These are phyloP conservation scores for Yarrowia hollandica DNA, from an alignment of 805 yeast genomes.

Conservation along the genomic window DNA sequence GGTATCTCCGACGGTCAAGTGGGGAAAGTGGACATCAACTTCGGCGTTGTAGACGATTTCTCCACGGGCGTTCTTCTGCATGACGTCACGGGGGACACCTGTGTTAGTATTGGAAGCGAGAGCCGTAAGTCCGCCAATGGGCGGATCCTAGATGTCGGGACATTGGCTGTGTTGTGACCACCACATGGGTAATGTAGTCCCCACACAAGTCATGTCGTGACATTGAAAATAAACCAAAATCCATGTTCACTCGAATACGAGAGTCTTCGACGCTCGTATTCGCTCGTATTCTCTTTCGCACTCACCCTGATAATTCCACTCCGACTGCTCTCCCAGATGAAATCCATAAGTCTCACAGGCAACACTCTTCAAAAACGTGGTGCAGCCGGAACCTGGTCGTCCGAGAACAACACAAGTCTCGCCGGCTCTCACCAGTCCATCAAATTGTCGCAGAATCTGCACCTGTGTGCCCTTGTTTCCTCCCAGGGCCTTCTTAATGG, in stretches of 20 bases:
- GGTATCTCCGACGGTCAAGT: slow-evolving; percentile 65
- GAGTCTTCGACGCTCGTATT: neutral
- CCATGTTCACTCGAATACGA: no score
- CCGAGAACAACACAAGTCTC: slow-evolving; percentile 69
- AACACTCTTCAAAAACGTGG: slow-evolving; percentile 55
- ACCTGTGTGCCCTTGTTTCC: slow-evolving; percentile 39
- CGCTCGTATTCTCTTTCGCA: neutral
- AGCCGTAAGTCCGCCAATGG: no score
- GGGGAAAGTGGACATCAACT: slow-evolving; percentile 66
- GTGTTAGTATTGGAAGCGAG: no score
- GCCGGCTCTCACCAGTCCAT: slow-evolving; percentile 63
- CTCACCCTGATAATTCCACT: slow-evolving; percentile 46
- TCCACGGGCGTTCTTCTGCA: slow-evolving; percentile 57
- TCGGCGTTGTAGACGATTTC: slow-evolving; percentile 75
- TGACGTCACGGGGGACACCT: slow-evolving; percentile 51
- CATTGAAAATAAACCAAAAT: no score
- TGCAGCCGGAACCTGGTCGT: slow-evolving; percentile 78
- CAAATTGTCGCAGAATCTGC: slow-evolving; percentile 52
- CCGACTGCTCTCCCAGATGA: slow-evolving; percentile 49
- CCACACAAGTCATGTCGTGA: no score
- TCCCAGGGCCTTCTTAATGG: slow-evolving; percentile 35
- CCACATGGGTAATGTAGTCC: no score
- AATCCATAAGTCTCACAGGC: slow-evolving; percentile 57
- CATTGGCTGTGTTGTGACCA: no score
- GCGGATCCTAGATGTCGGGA: no score